phyloP scores from a whole-genome alignment of 306 rosid genomes.

The Casuarina equisetifolia region DNA sequence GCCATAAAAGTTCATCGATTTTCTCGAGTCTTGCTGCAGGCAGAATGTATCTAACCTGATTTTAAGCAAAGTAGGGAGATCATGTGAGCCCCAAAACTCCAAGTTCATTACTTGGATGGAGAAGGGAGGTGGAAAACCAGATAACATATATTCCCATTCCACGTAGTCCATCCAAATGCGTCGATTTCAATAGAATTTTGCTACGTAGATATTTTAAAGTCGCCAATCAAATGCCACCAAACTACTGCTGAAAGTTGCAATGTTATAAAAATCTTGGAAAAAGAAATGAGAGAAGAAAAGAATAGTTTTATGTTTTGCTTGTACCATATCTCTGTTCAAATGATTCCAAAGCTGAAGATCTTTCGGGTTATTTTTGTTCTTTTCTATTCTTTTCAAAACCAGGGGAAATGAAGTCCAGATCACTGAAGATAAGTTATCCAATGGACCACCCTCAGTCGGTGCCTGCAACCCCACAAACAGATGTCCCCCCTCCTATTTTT shows the following conservation, averaged over 20 bases:
- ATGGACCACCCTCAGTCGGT: not conserved
- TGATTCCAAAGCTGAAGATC: not conserved
- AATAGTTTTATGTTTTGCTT: not conserved
- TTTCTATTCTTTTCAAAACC: not conserved
- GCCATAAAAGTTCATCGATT: slow-evolving; percentile 14
- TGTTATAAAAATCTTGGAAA: not conserved
- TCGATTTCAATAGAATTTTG: not conserved
- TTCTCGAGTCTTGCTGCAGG: not conserved
- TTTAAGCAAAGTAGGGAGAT: not conserved
- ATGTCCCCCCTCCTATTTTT: too few species aligned
- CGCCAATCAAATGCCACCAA: not conserved
- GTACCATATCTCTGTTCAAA: not conserved
- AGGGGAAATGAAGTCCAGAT: not conserved
- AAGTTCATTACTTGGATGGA: not conserved
- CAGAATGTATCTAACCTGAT: not conserved
- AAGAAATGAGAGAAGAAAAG: not conserved
- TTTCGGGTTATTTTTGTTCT: not conserved
- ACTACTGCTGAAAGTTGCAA: not conserved
- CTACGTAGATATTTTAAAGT: not conserved
- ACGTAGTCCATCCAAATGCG: not conserved
- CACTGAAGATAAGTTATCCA: not conserved
- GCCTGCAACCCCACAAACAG: not conserved
- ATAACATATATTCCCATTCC: not conserved
- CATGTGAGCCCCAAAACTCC: not conserved
- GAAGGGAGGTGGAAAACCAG: not conserved